Percentiles rank a stretch among this genome's conserved stretches.
Evolutionary conservation across 1,139 yeast genomes (phyloP).

Genomic region (Scheffersomyces illinoinensis): DNA sequence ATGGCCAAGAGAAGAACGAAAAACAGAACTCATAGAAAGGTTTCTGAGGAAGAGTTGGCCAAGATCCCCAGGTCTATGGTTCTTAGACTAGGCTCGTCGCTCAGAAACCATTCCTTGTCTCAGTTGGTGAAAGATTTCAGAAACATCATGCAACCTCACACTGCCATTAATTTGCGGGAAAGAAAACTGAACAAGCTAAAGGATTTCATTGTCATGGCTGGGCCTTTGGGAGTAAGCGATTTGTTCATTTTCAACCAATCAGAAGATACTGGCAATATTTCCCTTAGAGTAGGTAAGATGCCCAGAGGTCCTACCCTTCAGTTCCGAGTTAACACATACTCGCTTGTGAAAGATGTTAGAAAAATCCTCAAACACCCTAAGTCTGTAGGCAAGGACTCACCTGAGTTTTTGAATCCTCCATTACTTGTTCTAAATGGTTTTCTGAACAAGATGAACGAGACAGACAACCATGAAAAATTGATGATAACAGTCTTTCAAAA

Average conservation of each 20-base stretch:
- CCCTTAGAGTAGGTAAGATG: constrained; percentile 79
- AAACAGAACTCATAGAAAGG: constrained; percentile 81
- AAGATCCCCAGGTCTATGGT: constrained; percentile 93
- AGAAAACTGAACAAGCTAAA: constrained; percentile 82
- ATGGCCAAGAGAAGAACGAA: constrained; percentile 56
- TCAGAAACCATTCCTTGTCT: constrained; percentile 76
- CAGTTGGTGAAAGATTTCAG: constrained; percentile 88
- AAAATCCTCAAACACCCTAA: constrained; percentile 69
- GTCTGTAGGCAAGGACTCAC: constrained; percentile 60
- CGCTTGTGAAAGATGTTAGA: constrained; percentile 81
- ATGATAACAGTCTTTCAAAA: constrained; percentile 90
- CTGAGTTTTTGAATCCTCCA: constrained; percentile 78
- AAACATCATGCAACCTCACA: constrained; percentile 92
- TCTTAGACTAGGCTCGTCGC: constrained; percentile 76
- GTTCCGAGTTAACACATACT: constrained; percentile 74
- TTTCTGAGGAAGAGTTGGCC: constrained; percentile 65
- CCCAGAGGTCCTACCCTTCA: constrained; percentile 95
- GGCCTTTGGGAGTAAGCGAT: constrained; percentile 92
- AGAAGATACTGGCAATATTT: constrained; percentile 73
- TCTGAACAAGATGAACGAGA: constrained; percentile 50
- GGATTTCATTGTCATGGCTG: constrained; percentile 95
- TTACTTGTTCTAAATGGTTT: constrained; percentile 90
- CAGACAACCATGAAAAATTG: constrained; percentile 72
- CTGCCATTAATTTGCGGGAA: constrained; percentile 86
- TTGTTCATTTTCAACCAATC: constrained; percentile 84